Conservation (phyloP, 441 rosid species). For the Gossypium aridum region DNA sequence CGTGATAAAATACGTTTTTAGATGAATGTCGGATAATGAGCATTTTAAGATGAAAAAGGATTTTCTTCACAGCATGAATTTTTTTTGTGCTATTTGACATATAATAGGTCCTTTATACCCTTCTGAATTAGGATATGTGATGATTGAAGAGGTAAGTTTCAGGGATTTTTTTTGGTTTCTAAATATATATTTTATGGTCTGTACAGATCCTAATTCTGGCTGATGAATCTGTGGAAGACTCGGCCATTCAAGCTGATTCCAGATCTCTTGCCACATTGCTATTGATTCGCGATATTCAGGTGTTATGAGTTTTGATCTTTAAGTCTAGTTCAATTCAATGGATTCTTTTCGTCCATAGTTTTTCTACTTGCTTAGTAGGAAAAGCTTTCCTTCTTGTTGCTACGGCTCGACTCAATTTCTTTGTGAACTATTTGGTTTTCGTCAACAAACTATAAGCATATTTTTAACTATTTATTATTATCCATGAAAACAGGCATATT, state of each 20-base stretch:
- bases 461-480: background rate
- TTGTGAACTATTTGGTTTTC: background rate
- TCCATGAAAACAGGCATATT: background rate
- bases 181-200: background rate
- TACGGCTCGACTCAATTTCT: background rate
- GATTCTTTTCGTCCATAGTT: background rate
- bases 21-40: background rate
- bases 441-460: background rate
- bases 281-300: constrained; percentile 78
- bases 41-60: background rate
- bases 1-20: background rate
- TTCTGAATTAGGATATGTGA: background rate
- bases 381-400: background rate
- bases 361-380: background rate
- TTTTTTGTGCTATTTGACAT: background rate
- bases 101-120: background rate
- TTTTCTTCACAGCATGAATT: background rate
- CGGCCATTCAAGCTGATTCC: constrained; percentile 83
- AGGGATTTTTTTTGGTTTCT: background rate
- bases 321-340: background rate
- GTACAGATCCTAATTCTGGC: constrained; percentile 66
- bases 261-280: constrained; percentile 71
- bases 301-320: constrained; percentile 15
- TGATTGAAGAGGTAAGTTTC: background rate
- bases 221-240: constrained; percentile 73